These are phyloP conservation scores for Stephania cephalantha DNA, from an alignment of 164 flowering plant genomes.

Conservation along the genomic window DNA sequence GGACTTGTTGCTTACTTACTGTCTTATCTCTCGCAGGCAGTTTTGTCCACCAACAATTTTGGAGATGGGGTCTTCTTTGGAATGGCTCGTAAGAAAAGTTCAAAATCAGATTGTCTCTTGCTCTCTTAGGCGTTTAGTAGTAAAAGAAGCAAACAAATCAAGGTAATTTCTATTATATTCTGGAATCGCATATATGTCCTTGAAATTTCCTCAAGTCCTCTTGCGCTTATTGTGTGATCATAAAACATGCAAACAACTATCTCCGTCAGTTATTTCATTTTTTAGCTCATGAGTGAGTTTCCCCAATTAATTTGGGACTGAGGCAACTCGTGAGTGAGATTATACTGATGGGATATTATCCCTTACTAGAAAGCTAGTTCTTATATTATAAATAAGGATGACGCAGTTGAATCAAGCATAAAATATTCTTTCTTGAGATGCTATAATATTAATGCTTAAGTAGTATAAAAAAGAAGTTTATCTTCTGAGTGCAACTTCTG, in stretches of 20 bases:
- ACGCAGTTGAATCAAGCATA: too few relatives aligned
- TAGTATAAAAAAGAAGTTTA: too few relatives aligned
- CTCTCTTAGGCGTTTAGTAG: slow-evolving; percentile 46
- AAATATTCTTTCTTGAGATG: too few relatives aligned
- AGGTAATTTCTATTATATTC: slow-evolving; percentile 37
- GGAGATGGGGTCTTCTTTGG: slow-evolving; percentile 44
- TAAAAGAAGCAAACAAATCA: slow-evolving; percentile 48
- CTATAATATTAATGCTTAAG: too few relatives aligned
- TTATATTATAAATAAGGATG: too few relatives aligned
- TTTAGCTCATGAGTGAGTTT: background rate
- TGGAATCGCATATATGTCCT: background rate
- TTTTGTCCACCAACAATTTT: slow-evolving; percentile 19
- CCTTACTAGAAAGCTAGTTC: background rate
- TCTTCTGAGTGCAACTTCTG: too few relatives aligned
- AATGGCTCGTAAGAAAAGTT: slow-evolving; percentile 61
- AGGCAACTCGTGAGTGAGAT: background rate
- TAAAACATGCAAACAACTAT: background rate
- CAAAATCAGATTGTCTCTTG: slow-evolving; percentile 53
- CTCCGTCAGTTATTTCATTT: background rate
- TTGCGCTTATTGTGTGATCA: background rate
- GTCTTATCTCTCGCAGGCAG: slow-evolving; percentile 26
- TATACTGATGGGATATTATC: background rate
- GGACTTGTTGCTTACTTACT: too few relatives aligned
- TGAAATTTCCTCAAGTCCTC: background rate
- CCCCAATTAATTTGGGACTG: too few relatives aligned